A percentile compares a stretch with the other conserved stretches of the same genome.
Conservation (phyloP, 306 rosid genomes). For the Chamaecrista fasciculata region DNA sequence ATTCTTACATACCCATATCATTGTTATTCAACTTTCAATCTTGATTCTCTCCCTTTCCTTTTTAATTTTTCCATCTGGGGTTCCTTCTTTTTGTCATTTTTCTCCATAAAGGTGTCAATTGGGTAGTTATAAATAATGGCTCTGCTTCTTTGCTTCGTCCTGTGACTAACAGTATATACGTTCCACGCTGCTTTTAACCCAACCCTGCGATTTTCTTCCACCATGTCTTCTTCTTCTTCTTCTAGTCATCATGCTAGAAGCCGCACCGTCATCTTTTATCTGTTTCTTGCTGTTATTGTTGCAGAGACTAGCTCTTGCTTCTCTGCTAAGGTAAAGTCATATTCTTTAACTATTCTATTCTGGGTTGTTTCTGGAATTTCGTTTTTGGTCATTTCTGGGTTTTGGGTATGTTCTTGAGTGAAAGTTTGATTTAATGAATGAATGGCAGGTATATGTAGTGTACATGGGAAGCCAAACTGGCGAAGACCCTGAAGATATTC, state of each 20-base stretch:
- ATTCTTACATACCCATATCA: not conserved
- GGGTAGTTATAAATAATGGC: constrained; percentile 1
- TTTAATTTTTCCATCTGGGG: constrained; percentile 3
- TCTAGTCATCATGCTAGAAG: constrained; percentile 24
- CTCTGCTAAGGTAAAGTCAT: constrained; percentile 47
- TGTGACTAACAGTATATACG: not conserved
- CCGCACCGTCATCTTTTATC: constrained; percentile 26
- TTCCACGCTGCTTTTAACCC: constrained; percentile 7
- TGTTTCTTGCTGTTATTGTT: constrained; percentile 48
- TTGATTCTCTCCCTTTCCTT: constrained; percentile 16
- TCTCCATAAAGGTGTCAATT: not conserved
- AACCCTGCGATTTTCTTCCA: constrained; percentile 19
- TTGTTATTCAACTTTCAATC: constrained; percentile 13
- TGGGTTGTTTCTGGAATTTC: not conserved
- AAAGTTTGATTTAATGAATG: constrained; percentile 24
- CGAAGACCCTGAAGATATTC: constrained; percentile 49
- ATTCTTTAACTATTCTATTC: not conserved
- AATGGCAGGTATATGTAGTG: constrained; percentile 65
- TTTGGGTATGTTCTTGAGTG: constrained; percentile 5
- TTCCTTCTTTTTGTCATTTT: not conserved
- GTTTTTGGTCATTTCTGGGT: not conserved
- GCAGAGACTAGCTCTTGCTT: constrained; percentile 44
- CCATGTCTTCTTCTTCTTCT: constrained; percentile 40
- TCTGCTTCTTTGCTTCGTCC: not conserved
- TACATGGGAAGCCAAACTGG: constrained; percentile 79